A percentile compares a stretch with the other conserved stretches of the same genome.
Evolutionary conservation across 2,329 filamentous ascomycete species (phyloP).

Genomic region (Botrytis cinerea): DNA sequence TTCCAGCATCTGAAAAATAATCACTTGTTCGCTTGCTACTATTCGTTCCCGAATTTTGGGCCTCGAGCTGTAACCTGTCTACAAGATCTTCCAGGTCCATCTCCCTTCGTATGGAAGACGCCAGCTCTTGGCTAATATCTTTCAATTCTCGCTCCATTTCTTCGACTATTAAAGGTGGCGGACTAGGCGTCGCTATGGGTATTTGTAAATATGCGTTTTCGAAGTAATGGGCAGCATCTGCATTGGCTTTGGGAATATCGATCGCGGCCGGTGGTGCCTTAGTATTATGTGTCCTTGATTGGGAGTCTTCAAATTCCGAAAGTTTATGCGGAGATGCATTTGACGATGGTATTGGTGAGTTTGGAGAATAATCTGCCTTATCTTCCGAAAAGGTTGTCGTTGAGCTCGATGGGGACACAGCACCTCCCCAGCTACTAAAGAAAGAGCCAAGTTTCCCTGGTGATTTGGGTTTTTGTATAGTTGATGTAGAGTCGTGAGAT

Average conservation of each 20-base stretch:
- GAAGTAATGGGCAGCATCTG: slow-evolving; percentile 46
- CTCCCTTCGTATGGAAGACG: slow-evolving; percentile 88
- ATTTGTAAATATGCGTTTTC: slow-evolving; percentile 38
- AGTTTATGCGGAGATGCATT: slow-evolving; percentile 45
- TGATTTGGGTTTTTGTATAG: slow-evolving; percentile 48
- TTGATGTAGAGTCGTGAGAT: slow-evolving; percentile 36
- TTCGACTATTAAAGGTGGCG: slow-evolving; percentile 61
- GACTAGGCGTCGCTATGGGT: slow-evolving; percentile 42
- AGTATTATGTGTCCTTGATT: slow-evolving; percentile 27
- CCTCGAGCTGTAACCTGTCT: slow-evolving; percentile 81
- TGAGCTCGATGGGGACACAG: slow-evolving; percentile 56
- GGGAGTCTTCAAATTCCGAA: slow-evolving; percentile 35
- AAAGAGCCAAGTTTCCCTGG: slow-evolving; percentile 63
- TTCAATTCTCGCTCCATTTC: slow-evolving; percentile 94
- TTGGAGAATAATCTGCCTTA: slow-evolving; percentile 53
- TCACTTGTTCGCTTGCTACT: slow-evolving; percentile 80
- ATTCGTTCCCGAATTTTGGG: slow-evolving; percentile 54
- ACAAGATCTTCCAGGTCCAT: slow-evolving; percentile 96
- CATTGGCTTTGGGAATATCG: slow-evolving; percentile 42
- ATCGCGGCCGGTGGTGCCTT: slow-evolving; percentile 44
- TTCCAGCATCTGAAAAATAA: slow-evolving; percentile 96
- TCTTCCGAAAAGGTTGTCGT: slow-evolving; percentile 62
- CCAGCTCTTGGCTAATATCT: slow-evolving; percentile 89
- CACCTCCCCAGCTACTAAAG: slow-evolving; percentile 66
- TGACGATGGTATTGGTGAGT: slow-evolving; percentile 60